Conservation (phyloP, 108 stramenopile genomes). For the Hondaea fermentalgiana region DNA sequence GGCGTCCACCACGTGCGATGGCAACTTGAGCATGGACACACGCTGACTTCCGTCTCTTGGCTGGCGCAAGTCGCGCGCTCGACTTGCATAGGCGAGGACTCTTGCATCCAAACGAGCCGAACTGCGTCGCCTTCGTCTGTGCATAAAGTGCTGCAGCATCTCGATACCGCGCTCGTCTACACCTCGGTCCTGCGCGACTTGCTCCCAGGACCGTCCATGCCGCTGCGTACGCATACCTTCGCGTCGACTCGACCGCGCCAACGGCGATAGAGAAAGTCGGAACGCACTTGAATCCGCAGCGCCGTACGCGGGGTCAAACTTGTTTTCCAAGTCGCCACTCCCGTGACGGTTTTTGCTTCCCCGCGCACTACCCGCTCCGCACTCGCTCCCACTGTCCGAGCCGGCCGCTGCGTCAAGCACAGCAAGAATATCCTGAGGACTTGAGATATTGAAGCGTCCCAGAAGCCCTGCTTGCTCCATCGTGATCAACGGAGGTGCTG, state of each 20-base stretch:
- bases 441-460: background rate
- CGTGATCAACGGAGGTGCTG: background rate
- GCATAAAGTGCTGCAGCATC: constrained; percentile 12
- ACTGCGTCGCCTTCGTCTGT: background rate
- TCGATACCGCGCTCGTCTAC: background rate
- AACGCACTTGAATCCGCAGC: background rate
- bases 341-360: no score
- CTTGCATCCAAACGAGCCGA: background rate
- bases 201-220: background rate
- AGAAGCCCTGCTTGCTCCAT: background rate
- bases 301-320: background rate
- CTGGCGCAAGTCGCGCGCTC: background rate
- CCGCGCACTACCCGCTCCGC: background rate
- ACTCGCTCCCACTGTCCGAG: background rate
- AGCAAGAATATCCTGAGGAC: background rate
- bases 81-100: background rate
- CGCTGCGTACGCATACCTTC: background rate
- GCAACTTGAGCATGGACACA: background rate
- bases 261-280: background rate
- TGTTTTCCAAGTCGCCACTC: no score
- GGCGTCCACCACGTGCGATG: constrained; percentile 15
- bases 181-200: background rate
- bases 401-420: background rate
- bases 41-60: background rate
- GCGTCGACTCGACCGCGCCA: background rate